Evolutionary conservation across 495 filamentous ascomycete species (phyloP).

Genomic region (Podospora comata): DNA sequence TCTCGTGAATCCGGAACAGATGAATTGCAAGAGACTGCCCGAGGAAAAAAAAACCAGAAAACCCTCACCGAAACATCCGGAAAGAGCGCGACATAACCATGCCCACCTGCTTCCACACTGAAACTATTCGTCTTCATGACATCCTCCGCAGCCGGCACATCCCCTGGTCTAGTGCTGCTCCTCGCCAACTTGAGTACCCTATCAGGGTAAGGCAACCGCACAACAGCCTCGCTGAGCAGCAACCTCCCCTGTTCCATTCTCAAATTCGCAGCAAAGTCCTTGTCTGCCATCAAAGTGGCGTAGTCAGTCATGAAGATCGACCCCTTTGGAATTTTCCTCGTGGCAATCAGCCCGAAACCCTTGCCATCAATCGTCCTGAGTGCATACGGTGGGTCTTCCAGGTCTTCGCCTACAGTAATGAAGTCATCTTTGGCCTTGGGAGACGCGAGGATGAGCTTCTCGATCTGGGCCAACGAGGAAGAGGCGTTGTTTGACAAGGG

Average conservation of each 20-base stretch:
- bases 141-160: constrained; percentile 32
- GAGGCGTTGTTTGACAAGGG: constrained; percentile 21
- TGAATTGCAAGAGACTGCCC: no score
- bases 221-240: constrained; percentile 28
- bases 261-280: constrained; percentile 27
- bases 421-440: neutral
- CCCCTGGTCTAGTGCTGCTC: constrained; percentile 23
- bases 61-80: constrained; percentile 25
- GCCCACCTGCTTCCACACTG: constrained; percentile 14
- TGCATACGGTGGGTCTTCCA: constrained; percentile 23
- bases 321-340: constrained; percentile 25
- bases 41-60: no score
- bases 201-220: constrained; percentile 28
- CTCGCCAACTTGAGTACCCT: constrained; percentile 30
- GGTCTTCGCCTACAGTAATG: constrained; percentile 1
- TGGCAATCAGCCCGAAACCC: constrained; percentile 36
- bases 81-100: constrained; percentile 25
- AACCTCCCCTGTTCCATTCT: constrained; percentile 23
- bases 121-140: constrained; percentile 38
- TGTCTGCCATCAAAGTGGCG: constrained; percentile 29
- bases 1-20: neutral
- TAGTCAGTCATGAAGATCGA: constrained; percentile 33
- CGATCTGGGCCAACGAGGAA: constrained; percentile 15
- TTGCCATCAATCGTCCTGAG: constrained; percentile 31
- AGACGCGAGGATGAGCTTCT: neutral